A percentile compares a stretch with the other conserved stretches of the same genome.
Conservation (phyloP, 1,284 basidiomycete genomes). For the Cerrena zonata region DNA sequence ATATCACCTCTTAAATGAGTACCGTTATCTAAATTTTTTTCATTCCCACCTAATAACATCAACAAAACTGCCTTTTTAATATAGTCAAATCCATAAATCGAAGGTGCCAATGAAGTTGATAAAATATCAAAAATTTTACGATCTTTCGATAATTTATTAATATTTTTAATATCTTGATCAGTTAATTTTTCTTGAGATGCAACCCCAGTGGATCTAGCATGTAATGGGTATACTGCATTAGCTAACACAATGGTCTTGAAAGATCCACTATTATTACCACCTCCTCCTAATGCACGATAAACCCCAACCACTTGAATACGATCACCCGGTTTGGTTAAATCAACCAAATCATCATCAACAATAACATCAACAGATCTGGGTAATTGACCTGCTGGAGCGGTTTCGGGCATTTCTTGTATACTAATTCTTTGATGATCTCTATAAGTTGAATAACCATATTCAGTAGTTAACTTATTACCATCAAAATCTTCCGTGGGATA, state of each 20-base stretch:
- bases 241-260: conserved; percentile 97
- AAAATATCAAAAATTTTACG: conserved; percentile 84
- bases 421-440: conserved; percentile 95
- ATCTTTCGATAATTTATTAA: conserved; percentile 89
- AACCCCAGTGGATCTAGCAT: conserved; percentile 92
- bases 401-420: conserved; percentile 99
- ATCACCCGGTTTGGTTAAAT: conserved; percentile 96
- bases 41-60: conserved; percentile 89
- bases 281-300: conserved; percentile 88
- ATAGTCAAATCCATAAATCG: conserved; percentile 93
- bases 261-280: conserved; percentile 79
- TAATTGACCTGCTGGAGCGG: conserved; percentile 93
- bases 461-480: conserved; percentile 81
- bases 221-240: conserved; percentile 92
- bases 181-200: conserved; percentile 91
- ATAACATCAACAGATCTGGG: conserved; percentile 95
- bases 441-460: conserved; percentile 90
- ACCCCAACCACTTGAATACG: conserved; percentile 95
- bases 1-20: conserved; percentile 99
- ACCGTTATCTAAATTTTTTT: conserved; percentile 96
- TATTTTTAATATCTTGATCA: conserved; percentile 91
- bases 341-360: conserved; percentile 93
- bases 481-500: conserved; percentile 90
- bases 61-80: conserved; percentile 94
- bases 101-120: conserved; percentile 94